These are phyloP conservation scores for Fusarium robinianum DNA, from an alignment of 2,329 filamentous ascomycete species.

Conservation along the genomic window DNA sequence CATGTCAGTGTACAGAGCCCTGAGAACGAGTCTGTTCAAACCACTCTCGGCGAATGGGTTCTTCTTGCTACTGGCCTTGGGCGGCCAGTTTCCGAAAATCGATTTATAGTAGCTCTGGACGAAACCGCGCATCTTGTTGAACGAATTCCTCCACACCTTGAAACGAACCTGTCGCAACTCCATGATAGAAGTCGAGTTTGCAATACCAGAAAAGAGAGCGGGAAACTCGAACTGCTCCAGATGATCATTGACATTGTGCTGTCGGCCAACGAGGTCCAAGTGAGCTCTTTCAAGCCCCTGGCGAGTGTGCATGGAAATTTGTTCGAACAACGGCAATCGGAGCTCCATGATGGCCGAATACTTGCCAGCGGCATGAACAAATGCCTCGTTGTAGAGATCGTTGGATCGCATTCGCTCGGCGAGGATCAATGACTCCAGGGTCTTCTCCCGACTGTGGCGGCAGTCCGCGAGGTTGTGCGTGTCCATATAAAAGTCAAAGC, in stretches of 20 bases:
- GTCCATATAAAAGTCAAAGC: slow-evolving; percentile 76
- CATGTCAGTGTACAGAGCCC: slow-evolving; percentile 83
- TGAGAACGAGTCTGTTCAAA: slow-evolving; percentile 81
- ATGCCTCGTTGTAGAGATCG: slow-evolving; percentile 86
- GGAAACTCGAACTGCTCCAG: slow-evolving; percentile 92
- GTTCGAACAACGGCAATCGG: slow-evolving; percentile 68
- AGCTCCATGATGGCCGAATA: slow-evolving; percentile 72
- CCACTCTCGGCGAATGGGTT: slow-evolving; percentile 86
- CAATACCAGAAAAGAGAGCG: slow-evolving; percentile 83
- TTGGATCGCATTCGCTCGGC: slow-evolving; percentile 84
- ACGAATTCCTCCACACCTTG: slow-evolving; percentile 79
- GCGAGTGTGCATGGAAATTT: slow-evolving; percentile 72
- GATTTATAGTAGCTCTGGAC: slow-evolving; percentile 68
- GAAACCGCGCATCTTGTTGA: slow-evolving; percentile 74
- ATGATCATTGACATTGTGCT: slow-evolving; percentile 70
- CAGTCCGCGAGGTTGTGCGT: slow-evolving; percentile 80
- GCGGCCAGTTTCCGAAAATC: slow-evolving; percentile 75
- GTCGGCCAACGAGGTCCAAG: slow-evolving; percentile 75
- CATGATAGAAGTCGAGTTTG: slow-evolving; percentile 76
- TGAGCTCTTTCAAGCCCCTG: slow-evolving; percentile 82
- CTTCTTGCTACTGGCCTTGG: slow-evolving; percentile 89
- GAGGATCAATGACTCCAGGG: slow-evolving; percentile 84
- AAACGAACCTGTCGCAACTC: slow-evolving; percentile 82
- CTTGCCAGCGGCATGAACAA: slow-evolving; percentile 88
- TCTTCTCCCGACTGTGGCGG: slow-evolving; percentile 81